Base-by-base conservation (phyloP, 306 rosid genomes). In the Trichosanthes truncata region DNA sequence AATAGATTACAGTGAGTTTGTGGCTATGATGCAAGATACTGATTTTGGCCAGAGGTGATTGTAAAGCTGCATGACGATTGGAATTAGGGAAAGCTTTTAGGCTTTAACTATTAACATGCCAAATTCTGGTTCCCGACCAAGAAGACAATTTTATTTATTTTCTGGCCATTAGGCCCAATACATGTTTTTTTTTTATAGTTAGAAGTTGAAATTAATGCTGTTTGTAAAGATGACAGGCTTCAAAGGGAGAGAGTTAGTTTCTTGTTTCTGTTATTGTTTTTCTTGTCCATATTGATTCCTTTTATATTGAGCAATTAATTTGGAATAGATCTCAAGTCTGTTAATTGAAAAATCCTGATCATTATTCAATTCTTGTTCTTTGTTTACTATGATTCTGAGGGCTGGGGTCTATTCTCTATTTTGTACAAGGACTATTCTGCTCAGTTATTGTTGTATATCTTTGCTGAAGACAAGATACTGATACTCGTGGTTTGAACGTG, bases 11-110 rank as follows among this genome's bases (percentile, higher is more conserved):
- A 90, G 79, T 59, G 99, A 95, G 89, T 95, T 95, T 84, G 93
- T 78, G 41, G 99, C 93, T 53, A 93, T 95, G 99, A 95, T 95
- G 99, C 90, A 90, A 90, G 99, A 93, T 84, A 89, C 89, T 23
- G 87, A 80, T 80, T 90, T 91, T 75, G 86, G 90, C 82, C 81
- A 84, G 84, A 81, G 12, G 78, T 87, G 88, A 20, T 25, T 82
- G 62, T 56, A 84, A 74, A 79, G 55, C 33, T 79, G 21, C 86
- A 81, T 73, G 85, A 86, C 87, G 55, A 81, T 76, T 59, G 78
- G 78, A 83, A 62, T 78, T 76, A 52, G 66, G 80, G 83, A 80
- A 38, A 81, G 69, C 81, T 80, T 65, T 79, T 56, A 82, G 53
- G 76, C 76, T 71, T 61, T 67, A 80, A 82, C 86, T 84, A 74